phyloP scores from a whole-genome alignment of 1,139 yeast species.

The Yamadazyma triangularis region DNA sequence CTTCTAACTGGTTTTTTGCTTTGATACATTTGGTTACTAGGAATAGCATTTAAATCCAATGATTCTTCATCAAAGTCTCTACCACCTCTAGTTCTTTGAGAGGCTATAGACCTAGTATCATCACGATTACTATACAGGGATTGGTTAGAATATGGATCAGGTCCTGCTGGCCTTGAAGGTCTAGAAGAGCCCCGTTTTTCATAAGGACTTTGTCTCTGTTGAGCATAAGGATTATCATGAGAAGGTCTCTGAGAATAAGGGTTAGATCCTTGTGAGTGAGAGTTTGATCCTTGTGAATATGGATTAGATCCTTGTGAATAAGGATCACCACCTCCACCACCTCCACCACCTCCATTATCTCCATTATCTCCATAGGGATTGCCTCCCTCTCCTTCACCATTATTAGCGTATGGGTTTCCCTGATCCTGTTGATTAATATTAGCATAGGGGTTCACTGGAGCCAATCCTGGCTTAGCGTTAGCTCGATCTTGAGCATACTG shows the following conservation, averaged over 20 bases:
- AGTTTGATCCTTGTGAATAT: slow-evolving; percentile 2
- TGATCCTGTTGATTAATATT: slow-evolving; percentile 20
- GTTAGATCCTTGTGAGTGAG: background rate
- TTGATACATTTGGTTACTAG: slow-evolving; percentile 29
- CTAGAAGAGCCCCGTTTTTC: slow-evolving; percentile 1
- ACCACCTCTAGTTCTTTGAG: slow-evolving; percentile 3
- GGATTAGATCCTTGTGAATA: background rate
- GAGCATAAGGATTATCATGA: slow-evolving; percentile 3
- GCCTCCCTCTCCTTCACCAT: slow-evolving; percentile 5
- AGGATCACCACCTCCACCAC: background rate
- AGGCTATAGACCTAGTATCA: slow-evolving; percentile 2
- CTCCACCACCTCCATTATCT: slow-evolving; percentile 1
- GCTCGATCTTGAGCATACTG: slow-evolving; percentile 52
- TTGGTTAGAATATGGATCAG: slow-evolving; percentile 1
- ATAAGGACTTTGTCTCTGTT: slow-evolving; percentile 1
- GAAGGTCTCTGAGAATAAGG: background rate
- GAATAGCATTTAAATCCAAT: slow-evolving; percentile 39
- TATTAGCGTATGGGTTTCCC: slow-evolving; percentile 26
- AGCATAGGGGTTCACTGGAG: slow-evolving; percentile 45
- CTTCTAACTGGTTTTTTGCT: slow-evolving; percentile 23
- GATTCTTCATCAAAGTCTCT: slow-evolving; percentile 25
- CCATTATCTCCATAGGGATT: slow-evolving; percentile 4
- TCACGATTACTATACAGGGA: slow-evolving; percentile 1
- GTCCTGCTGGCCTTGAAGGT: background rate
- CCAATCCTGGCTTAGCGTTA: slow-evolving; percentile 38